A percentile compares a stretch with the other conserved stretches of the same genome.
Evolutionary conservation across 1,284 basidiomycete genomes (phyloP).

Genomic region (Volvariella surrecta): DNA sequence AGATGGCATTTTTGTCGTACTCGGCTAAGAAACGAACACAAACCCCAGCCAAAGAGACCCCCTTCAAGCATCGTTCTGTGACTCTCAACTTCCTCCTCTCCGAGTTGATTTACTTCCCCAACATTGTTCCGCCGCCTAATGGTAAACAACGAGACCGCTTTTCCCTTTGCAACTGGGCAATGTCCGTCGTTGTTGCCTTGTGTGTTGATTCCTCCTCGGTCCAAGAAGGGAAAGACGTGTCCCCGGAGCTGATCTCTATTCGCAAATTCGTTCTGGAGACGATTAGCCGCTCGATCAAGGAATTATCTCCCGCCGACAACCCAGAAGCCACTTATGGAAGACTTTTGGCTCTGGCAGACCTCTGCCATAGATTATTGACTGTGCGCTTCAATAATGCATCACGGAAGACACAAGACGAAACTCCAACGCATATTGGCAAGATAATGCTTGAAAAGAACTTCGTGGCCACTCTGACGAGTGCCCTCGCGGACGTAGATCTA

Average conservation of each 20-base stretch:
- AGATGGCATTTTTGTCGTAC: slow-evolving; percentile 79
- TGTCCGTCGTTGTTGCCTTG: slow-evolving; percentile 86
- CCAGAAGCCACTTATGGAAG: slow-evolving; percentile 83
- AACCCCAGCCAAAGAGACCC: slow-evolving; percentile 52
- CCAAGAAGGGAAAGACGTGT: slow-evolving; percentile 69
- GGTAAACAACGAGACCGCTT: slow-evolving; percentile 47
- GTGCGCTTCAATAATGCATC: slow-evolving; percentile 56
- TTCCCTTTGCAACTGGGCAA: slow-evolving; percentile 80
- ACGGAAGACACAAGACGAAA: slow-evolving; percentile 70
- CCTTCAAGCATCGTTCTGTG: slow-evolving; percentile 46
- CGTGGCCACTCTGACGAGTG: slow-evolving; percentile 82
- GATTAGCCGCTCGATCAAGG: slow-evolving; percentile 83
- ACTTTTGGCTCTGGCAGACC: slow-evolving; percentile 79
- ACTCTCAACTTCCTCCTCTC: slow-evolving; percentile 73
- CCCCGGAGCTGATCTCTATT: slow-evolving; percentile 73
- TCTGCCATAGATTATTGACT: slow-evolving; percentile 84
- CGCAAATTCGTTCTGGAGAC: slow-evolving; percentile 90
- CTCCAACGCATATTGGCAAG: slow-evolving; percentile 89
- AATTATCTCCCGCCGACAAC: slow-evolving; percentile 58
- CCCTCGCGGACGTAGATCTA: slow-evolving; percentile 89
- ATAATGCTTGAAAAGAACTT: slow-evolving; percentile 99
- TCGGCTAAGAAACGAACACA: slow-evolving; percentile 59
- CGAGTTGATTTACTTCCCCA: slow-evolving; percentile 74
- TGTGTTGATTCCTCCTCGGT: slow-evolving; percentile 74
- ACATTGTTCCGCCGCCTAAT: slow-evolving; percentile 52